These are phyloP conservation scores for Coniferiporia sulphurascens DNA, from an alignment of 1,284 basidiomycete genomes.

Conservation along the genomic window DNA sequence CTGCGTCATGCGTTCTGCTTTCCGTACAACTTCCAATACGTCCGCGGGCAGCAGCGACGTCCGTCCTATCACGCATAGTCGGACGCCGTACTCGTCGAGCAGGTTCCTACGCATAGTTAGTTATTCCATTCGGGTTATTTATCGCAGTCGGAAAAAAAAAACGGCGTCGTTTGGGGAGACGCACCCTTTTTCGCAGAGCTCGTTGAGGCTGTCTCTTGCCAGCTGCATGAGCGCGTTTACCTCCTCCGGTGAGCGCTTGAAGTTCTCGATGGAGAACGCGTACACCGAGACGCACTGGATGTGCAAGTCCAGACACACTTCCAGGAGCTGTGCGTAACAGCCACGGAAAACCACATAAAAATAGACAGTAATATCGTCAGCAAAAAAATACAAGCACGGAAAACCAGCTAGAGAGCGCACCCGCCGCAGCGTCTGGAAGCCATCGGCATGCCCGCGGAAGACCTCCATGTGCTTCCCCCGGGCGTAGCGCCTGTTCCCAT, in stretches of 20 bases:
- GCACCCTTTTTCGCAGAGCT: slow-evolving; percentile 82
- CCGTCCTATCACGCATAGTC: slow-evolving; percentile 81
- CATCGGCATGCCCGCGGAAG: slow-evolving; percentile 78
- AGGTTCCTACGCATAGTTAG: slow-evolving; percentile 52
- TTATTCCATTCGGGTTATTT: background rate
- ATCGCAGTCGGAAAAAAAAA: too few species aligned
- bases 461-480: slow-evolving; percentile 61
- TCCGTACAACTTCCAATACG: slow-evolving; percentile 66
- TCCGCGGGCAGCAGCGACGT: slow-evolving; percentile 71
- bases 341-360: background rate
- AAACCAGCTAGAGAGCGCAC: slow-evolving; percentile 41
- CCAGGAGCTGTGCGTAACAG: slow-evolving; percentile 55
- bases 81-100: slow-evolving; percentile 76
- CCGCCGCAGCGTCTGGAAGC: slow-evolving; percentile 77
- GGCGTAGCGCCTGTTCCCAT: slow-evolving; percentile 94
- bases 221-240: slow-evolving; percentile 86
- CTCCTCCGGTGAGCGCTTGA: slow-evolving; percentile 83
- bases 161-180: slow-evolving; percentile 22
- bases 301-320: slow-evolving; percentile 73
- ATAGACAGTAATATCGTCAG: background rate
- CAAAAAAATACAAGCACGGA: background rate
- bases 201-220: slow-evolving; percentile 76
- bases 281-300: slow-evolving; percentile 88
- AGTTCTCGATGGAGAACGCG: slow-evolving; percentile 97
- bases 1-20: slow-evolving; percentile 79